phyloP scores from a whole-genome alignment of 805 yeast genomes.

The Candida ulmi region DNA sequence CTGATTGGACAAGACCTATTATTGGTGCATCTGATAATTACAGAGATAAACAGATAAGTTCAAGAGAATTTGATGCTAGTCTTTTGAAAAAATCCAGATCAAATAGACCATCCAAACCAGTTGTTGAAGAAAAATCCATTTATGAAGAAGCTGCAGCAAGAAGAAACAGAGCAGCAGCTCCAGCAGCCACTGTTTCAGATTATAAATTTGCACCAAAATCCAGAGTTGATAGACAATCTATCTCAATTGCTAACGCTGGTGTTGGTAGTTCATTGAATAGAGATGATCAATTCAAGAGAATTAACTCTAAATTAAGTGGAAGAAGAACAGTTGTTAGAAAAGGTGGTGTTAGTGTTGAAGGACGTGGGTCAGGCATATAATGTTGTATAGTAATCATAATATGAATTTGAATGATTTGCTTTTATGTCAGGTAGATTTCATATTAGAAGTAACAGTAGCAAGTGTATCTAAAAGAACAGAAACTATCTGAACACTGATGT shows the following conservation, averaged over 20 bases:
- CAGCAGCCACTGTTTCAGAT: slow-evolving; percentile 83
- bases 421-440: too few relatives aligned
- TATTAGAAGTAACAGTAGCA: too few relatives aligned
- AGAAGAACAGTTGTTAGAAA: slow-evolving; percentile 36
- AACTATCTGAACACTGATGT: too few relatives aligned
- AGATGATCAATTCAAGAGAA: slow-evolving; percentile 78
- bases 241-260: slow-evolving; percentile 34
- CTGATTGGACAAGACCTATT: slow-evolving; percentile 98
- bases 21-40: slow-evolving; percentile 94
- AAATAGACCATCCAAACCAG: slow-evolving; percentile 32
- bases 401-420: too few relatives aligned
- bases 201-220: slow-evolving; percentile 88
- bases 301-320: slow-evolving; percentile 40
- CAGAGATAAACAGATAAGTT: slow-evolving; percentile 74
- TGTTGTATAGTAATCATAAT: too few relatives aligned
- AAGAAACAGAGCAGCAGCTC: slow-evolving; percentile 93
- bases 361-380: slow-evolving; percentile 15
- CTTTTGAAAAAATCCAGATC: slow-evolving; percentile 8
- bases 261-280: slow-evolving; percentile 46
- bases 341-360: slow-evolving; percentile 73
- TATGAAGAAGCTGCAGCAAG: slow-evolving; percentile 89
- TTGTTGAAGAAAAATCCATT: slow-evolving; percentile 43
- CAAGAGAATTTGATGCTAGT: slow-evolving; percentile 57
- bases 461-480: too few relatives aligned
- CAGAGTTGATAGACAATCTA: slow-evolving; percentile 39